These are phyloP conservation scores for Hyphopichia buzzinii DNA, from an alignment of 1,139 yeast genomes.

Conservation along the genomic window DNA sequence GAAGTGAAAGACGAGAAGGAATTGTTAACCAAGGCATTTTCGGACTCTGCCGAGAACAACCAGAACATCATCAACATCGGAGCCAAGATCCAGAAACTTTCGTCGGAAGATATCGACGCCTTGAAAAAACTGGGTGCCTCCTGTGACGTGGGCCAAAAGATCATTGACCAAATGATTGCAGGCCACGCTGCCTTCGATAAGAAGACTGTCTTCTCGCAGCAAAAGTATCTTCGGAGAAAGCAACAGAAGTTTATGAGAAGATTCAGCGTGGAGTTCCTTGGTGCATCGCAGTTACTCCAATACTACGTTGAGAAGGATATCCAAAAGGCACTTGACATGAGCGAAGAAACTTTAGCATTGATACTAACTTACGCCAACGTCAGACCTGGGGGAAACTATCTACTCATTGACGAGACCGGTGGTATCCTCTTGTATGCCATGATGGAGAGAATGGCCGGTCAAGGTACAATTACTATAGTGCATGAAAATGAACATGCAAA, in stretches of 20 bases:
- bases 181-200: conserved; percentile 86
- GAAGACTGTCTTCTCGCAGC: conserved; percentile 87
- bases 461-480: conserved; percentile 71
- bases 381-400: conserved; percentile 83
- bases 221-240: conserved; percentile 85
- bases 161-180: conserved; percentile 77
- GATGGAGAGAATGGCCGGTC: conserved; percentile 85
- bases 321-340: conserved; percentile 71
- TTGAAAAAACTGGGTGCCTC: conserved; percentile 68
- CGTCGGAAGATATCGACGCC: conserved; percentile 74
- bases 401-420: conserved; percentile 88
- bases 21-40: conserved; percentile 40
- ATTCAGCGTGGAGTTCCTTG: conserved; percentile 77
- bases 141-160: conserved; percentile 68
- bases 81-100: conserved; percentile 68
- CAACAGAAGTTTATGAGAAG: conserved; percentile 86
- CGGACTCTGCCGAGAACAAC: conserved; percentile 58
- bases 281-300: conserved; percentile 73
- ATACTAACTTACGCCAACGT: conserved; percentile 76
- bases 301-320: conserved; percentile 74
- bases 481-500: conserved; percentile 96
- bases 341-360: conserved; percentile 79
- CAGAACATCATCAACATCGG: conserved; percentile 74
- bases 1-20: conserved; percentile 30
- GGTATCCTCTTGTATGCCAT: conserved; percentile 81